Evolutionary conservation across 1,139 yeast genomes (phyloP).

Genomic region (Barnettozyma hawaiiensis): DNA sequence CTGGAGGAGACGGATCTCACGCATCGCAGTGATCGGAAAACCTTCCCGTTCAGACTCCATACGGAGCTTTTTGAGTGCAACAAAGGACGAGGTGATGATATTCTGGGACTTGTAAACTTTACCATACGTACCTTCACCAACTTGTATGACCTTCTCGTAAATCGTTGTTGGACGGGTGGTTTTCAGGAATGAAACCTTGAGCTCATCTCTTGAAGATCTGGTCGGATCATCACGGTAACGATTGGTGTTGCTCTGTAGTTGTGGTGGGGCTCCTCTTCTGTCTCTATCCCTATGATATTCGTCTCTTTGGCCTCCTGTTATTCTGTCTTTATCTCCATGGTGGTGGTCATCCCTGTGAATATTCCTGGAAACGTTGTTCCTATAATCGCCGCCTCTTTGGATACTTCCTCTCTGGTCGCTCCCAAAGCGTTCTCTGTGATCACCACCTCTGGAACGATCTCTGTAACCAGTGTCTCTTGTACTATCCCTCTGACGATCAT

Average conservation of each 20-base stretch:
- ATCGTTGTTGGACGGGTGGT: conserved; percentile 21
- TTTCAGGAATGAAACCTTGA: conserved; percentile 18
- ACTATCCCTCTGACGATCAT: neutral
- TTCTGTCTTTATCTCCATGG: neutral
- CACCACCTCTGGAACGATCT: neutral
- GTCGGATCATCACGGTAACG: neutral
- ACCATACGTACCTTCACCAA: conserved; percentile 81
- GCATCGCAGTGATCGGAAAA: conserved; percentile 89
- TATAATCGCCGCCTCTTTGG: neutral
- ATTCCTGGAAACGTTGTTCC: neutral
- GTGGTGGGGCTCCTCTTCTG: neutral
- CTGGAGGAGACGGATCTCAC: conserved; percentile 85
- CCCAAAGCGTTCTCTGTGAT: neutral
- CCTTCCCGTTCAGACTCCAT: conserved; percentile 90
- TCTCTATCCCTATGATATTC: neutral
- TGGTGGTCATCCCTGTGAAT: neutral
- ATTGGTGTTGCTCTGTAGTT: neutral
- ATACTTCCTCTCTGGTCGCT: neutral
- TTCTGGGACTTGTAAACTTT: conserved; percentile 74
- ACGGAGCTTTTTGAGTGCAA: conserved; percentile 79
- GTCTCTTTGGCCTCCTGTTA: neutral
- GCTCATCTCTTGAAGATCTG: neutral
- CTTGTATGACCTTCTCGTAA: conserved; percentile 41
- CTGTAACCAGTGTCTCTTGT: neutral
- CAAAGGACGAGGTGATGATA: conserved; percentile 58